Percentiles rank a stretch among this genome's conserved stretches.
phyloP scores from a whole-genome alignment of 2,329 filamentous ascomycete species.

The Fusarium pseudonygamai region DNA sequence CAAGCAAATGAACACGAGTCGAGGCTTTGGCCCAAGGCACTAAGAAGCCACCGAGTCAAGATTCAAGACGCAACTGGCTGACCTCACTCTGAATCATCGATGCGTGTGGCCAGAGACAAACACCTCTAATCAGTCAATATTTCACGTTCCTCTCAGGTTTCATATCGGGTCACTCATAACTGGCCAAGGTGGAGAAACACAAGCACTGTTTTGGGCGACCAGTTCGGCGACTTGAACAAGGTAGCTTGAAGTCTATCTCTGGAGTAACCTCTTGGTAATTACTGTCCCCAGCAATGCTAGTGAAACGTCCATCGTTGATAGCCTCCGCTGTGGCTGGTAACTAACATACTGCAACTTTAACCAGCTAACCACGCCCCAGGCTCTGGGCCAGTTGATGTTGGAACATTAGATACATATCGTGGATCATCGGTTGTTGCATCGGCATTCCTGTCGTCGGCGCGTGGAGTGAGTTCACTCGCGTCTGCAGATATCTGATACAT shows the following conservation, averaged over 20 bases:
- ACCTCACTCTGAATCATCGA: conserved; percentile 24
- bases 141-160: conserved; percentile 35
- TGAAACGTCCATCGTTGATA: conserved; percentile 11
- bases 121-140: conserved; percentile 12
- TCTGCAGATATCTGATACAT: background rate
- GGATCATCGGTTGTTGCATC: background rate
- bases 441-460: conserved; percentile 9
- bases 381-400: background rate
- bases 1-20: conserved; percentile 20
- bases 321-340: background rate
- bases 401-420: background rate
- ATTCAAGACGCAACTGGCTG: conserved; percentile 6
- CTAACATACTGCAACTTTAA: background rate
- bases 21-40: conserved; percentile 1
- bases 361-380: conserved; percentile 19
- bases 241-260: conserved; percentile 4
- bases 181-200: conserved; percentile 27
- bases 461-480: background rate
- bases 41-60: conserved; percentile 2
- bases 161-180: conserved; percentile 25
- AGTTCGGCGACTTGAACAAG: conserved; percentile 1
- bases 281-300: conserved; percentile 7
- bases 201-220: background rate
- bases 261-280: background rate
- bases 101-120: conserved; percentile 21